phyloP scores from a whole-genome alignment of 2,329 filamentous ascomycete genomes.

The Aphanocladium album region DNA sequence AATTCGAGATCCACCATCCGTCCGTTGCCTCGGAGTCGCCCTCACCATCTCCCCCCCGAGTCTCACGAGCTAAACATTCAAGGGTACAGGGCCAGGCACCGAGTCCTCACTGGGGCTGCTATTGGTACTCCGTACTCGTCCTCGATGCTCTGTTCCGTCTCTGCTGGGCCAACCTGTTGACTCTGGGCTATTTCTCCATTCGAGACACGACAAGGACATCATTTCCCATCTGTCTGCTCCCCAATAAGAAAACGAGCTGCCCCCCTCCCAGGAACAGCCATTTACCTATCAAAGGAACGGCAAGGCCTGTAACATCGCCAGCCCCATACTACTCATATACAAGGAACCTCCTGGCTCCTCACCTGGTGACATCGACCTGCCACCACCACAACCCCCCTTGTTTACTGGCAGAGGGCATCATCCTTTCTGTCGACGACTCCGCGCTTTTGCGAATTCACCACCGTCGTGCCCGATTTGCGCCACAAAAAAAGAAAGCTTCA shows the following conservation, averaged over 20 bases:
- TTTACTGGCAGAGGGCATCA: background rate
- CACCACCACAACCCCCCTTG: background rate
- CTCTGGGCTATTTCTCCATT: no score
- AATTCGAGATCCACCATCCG: constrained; percentile 8
- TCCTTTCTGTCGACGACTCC: background rate
- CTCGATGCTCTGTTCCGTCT: background rate
- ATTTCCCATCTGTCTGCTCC: background rate
- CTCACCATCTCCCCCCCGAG: background rate
- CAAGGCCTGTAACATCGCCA: no score
- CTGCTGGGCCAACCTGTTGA: background rate
- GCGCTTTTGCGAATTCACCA: background rate
- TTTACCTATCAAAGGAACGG: no score
- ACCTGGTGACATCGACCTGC: constrained; percentile 6
- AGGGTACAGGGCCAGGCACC: no score
- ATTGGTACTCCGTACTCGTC: background rate
- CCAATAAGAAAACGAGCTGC: background rate
- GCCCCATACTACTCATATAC: background rate
- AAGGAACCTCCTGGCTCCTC: constrained; percentile 9
- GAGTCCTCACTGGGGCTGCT: no score
- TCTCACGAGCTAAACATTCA: background rate
- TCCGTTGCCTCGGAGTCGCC: constrained; percentile 10
- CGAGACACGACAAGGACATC: background rate
- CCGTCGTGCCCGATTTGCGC: background rate
- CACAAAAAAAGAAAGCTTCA: background rate
- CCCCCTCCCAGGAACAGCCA: background rate